Percentiles rank a stretch among this genome's conserved stretches.
These are phyloP conservation scores for Aphanomyces cochlioides DNA, from an alignment of 352 stramenopile genomes.

Conservation along the genomic window DNA sequence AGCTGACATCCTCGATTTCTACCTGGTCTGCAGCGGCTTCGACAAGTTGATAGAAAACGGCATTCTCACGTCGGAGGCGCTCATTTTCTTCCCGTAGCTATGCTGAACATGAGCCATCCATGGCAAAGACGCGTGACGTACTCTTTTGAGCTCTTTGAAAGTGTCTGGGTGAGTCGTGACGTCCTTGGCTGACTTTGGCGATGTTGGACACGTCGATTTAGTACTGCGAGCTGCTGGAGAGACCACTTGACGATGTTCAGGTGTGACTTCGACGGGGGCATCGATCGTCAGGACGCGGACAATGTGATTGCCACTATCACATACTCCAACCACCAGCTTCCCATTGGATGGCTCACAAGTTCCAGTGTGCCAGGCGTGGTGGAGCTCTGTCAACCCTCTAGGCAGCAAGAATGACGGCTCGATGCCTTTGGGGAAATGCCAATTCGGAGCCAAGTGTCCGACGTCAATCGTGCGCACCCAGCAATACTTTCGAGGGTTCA, in stretches of 20 bases:
- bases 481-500: slow-evolving; percentile 32
- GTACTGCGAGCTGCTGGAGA: slow-evolving; percentile 12
- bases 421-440: slow-evolving; percentile 2
- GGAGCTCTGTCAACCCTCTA: slow-evolving; percentile 12
- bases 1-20: not conserved
- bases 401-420: slow-evolving; percentile 21
- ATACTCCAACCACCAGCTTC: slow-evolving; percentile 30
- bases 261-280: slow-evolving; percentile 30
- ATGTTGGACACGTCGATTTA: too few species aligned
- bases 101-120: not conserved
- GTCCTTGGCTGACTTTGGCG: too few species aligned
- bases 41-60: not conserved
- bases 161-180: too few species aligned
- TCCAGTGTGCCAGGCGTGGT: slow-evolving; percentile 8
- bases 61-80: slow-evolving; percentile 1
- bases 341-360: not conserved
- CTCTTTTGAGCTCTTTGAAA: slow-evolving; percentile 30
- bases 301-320: slow-evolving; percentile 34
- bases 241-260: slow-evolving; percentile 41
- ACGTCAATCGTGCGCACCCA: slow-evolving; percentile 51
- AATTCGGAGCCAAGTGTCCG: slow-evolving; percentile 9
- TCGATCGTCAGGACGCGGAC: slow-evolving; percentile 22
- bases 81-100: slow-evolving; percentile 19
- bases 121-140: not conserved
- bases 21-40: not conserved